Evolutionary conservation across 2,329 filamentous ascomycete genomes (phyloP).

Genomic region (Hymenoscyphus scutula): DNA sequence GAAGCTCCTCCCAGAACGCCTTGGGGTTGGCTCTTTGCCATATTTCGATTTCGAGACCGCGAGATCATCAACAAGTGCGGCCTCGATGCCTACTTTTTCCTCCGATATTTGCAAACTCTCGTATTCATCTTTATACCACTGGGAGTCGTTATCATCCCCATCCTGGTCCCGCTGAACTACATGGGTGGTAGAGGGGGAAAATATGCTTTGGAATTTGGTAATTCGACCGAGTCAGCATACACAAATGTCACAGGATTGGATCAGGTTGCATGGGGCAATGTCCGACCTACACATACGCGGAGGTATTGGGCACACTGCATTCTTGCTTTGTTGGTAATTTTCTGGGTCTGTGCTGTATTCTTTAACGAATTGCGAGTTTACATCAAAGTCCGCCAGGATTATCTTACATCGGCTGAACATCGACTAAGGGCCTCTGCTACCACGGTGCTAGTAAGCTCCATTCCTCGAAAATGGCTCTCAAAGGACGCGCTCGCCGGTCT

Average conservation of each 20-base stretch:
- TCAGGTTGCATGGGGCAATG: slow-evolving; percentile 82
- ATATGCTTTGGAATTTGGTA: slow-evolving; percentile 37
- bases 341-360: slow-evolving; percentile 84
- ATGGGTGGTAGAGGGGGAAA: slow-evolving; percentile 61
- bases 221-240: slow-evolving; percentile 34
- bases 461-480: slow-evolving; percentile 87
- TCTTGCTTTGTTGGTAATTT: slow-evolving; percentile 71
- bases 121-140: slow-evolving; percentile 91
- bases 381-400: slow-evolving; percentile 90
- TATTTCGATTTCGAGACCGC: slow-evolving; percentile 69
- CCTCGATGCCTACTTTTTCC: slow-evolving; percentile 94
- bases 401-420: slow-evolving; percentile 91
- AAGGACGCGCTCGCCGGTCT: slow-evolving; percentile 77
- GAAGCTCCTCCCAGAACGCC: slow-evolving; percentile 63
- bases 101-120: slow-evolving; percentile 82
- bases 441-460: slow-evolving; percentile 87
- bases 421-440: slow-evolving; percentile 90
- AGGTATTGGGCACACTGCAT: slow-evolving; percentile 84
- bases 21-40: slow-evolving; percentile 48
- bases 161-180: slow-evolving; percentile 82
- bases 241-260: slow-evolving; percentile 61
- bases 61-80: slow-evolving; percentile 95
- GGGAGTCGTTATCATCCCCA: slow-evolving; percentile 72
- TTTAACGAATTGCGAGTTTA: slow-evolving; percentile 85
- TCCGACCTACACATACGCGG: slow-evolving; percentile 60